These are phyloP conservation scores for Solanum sparsipilum DNA, from an alignment of 257 asterid genomes.

Conservation along the genomic window DNA sequence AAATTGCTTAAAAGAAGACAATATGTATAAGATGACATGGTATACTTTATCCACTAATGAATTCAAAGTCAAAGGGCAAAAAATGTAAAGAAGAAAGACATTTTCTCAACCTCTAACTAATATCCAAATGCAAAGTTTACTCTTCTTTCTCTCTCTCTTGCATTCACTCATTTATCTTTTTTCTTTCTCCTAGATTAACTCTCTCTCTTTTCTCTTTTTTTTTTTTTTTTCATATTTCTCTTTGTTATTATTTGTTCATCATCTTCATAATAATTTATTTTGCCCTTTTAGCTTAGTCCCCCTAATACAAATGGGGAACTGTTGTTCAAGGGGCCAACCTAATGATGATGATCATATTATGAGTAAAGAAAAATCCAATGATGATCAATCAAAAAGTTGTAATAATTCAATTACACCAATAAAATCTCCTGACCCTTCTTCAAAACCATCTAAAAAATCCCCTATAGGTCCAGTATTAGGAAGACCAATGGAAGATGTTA, in stretches of 20 bases:
- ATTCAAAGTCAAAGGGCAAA: no score
- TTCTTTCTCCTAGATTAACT: neutral
- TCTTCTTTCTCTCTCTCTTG: no score
- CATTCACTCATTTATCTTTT: neutral
- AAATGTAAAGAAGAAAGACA: no score
- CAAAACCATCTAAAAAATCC: constrained; percentile 22
- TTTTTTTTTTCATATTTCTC: neutral
- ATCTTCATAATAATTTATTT: neutral
- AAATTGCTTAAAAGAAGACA: no score
- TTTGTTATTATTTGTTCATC: neutral
- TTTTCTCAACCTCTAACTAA: neutral
- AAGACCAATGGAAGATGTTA: constrained; percentile 82
- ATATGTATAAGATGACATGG: no score
- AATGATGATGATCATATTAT: neutral
- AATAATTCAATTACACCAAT: constrained; percentile 1
- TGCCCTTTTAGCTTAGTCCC: neutral
- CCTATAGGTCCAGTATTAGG: constrained; percentile 62
- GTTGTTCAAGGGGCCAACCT: constrained; percentile 1
- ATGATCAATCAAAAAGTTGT: neutral
- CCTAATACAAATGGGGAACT: constrained; percentile 5
- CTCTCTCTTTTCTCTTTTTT: neutral
- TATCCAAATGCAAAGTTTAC: neutral
- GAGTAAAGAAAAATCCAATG: neutral
- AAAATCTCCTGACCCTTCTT: constrained; percentile 16
- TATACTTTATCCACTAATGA: no score